Base-by-base conservation (phyloP, 331 rosid genomes). In the Pyrus hybrid region DNA sequence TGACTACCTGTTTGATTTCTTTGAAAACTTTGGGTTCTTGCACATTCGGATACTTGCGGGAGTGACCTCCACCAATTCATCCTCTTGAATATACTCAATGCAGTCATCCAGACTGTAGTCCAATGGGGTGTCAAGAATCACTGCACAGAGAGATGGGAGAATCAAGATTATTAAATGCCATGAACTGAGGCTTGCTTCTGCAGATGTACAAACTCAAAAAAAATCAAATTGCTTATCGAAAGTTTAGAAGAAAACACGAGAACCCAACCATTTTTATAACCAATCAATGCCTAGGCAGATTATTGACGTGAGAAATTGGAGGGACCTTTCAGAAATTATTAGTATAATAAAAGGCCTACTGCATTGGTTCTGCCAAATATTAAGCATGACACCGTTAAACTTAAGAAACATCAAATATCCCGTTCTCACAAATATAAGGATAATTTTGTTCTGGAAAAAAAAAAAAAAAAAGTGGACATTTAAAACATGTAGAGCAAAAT, bases 41-140 rank as follows among this genome's bases (percentile, higher is more conserved):
- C 90, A 84, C 92, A 94, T 94, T 69, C 97, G 87, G 76, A 94
- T 92, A 71, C 90, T 85, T 30, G 28, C 58, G 1, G 97, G 99
- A 67, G 97, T 92, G 78, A 90, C 96, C 82, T 92, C 99, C 12
- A 92, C 99, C 25, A 87, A 83, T 80, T 94, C 99, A 72, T 94
- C 99, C 87, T 94, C 97, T 87, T 92, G 97, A 70, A 94, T 92
- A 94, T 94, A 94, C 81, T 94, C 99, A 22, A 94, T 94, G 87
- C 99, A 92, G 82, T 94, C 99, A 67, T 94, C 99, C 79, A 94
- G 83, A 88, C 99, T 94, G 77, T 87, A 94, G 75, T 80, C 91
- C 96, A 94, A 56, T 25, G 99, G 99, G 32, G 99, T 94, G 77
- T 94, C 97, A 66, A 94, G 97, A 83, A 94, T 72, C 76, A 94